Evolutionary conservation across 805 yeast species (phyloP), one percentile per base, ranked within the genome.

Genomic region (Ogataea populi-albae): DNA sequence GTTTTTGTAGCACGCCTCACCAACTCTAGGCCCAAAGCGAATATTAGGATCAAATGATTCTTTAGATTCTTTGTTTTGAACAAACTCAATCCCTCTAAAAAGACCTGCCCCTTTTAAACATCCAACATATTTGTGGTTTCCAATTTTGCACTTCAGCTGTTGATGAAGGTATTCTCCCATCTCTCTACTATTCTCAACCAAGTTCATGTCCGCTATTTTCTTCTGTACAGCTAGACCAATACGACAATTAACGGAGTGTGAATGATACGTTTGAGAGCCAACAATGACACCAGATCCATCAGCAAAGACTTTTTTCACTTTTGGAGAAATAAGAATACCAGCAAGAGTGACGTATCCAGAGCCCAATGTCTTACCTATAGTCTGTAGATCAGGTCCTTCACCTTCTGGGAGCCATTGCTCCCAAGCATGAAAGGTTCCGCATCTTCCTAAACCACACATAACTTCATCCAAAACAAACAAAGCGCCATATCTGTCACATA

Each of bases 401-500:
- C 60, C 64, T 12, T 54, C 48, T 53, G 50, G 41, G 50, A 66
- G 52, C 38, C 52, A 66, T 42, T 65, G 66, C 47, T 69, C 73
- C 68, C 71, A 40, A 71, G 71, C 55, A 61, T 65, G 42, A 62
- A 61, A 35, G 57, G 62, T 43, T 23, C 79, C 79, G 33, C 65
- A 55, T 50, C 80, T 66, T 23, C 79, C 80, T 21, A 72, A 66
- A 17, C 81, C 81, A 47, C 75, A 73, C 77, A 74, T 73, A 24
- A 89, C 98, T 62, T 89, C 98, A 61, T 89, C 98, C 61, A 91
- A 70, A 59, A 88, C 86, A 17, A 97, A 87, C 54, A 89, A 63
- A 27, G 96, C 96, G 45, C 96, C 97, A 59, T 91, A 89, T 65
- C 89, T 86, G 30, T 88, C 94, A 29, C 97, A 96, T 52, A 89